Percentiles rank a stretch among this genome's conserved stretches.
These are phyloP conservation scores for Gynostemma pentaphyllum DNA, from an alignment of 306 rosid species.

Conservation along the genomic window DNA sequence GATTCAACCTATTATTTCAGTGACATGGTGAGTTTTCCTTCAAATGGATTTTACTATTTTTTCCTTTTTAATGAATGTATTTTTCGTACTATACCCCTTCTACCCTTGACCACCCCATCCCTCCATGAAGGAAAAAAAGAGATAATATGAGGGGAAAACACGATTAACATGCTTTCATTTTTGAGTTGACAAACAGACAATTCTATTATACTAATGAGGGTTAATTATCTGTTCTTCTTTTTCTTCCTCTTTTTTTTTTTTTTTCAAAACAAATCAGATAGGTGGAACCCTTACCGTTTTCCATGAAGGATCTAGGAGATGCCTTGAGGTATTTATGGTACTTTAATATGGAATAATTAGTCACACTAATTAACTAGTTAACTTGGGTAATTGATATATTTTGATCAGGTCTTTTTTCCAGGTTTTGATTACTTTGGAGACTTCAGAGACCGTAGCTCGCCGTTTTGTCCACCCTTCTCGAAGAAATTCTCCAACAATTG, in stretches of 20 bases:
- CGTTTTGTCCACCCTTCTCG: slow-evolving; percentile 81
- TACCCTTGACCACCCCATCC: not conserved
- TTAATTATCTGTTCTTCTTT: not conserved
- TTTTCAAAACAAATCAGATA: slow-evolving; percentile 39
- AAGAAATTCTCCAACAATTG: slow-evolving; percentile 87
- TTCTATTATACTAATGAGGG: not conserved
- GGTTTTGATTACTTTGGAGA: slow-evolving; percentile 79
- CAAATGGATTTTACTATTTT: not conserved
- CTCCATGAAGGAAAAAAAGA: not conserved
- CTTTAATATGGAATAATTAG: slow-evolving; percentile 14
- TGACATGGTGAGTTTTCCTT: slow-evolving; percentile 56
- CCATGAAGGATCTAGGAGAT: slow-evolving; percentile 80
- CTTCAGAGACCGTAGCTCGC: slow-evolving; percentile 78
- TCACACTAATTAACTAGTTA: not conserved
- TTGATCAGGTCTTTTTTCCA: slow-evolving; percentile 20
- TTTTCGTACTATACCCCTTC: not conserved
- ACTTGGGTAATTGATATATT: slow-evolving; percentile 15
- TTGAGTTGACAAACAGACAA: not conserved
- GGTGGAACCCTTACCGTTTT: slow-evolving; percentile 97
- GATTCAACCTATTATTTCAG: slow-evolving; percentile 87
- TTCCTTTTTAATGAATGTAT: not conserved
- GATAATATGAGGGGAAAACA: not conserved
- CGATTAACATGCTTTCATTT: not conserved
- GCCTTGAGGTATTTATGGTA: slow-evolving; percentile 78
- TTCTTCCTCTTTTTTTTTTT: not conserved